Percentiles rank a stretch among this genome's conserved stretches.
These are phyloP conservation scores for Opeltia flavorubescens DNA, from an alignment of 495 filamentous ascomycete genomes.

Conservation along the genomic window DNA sequence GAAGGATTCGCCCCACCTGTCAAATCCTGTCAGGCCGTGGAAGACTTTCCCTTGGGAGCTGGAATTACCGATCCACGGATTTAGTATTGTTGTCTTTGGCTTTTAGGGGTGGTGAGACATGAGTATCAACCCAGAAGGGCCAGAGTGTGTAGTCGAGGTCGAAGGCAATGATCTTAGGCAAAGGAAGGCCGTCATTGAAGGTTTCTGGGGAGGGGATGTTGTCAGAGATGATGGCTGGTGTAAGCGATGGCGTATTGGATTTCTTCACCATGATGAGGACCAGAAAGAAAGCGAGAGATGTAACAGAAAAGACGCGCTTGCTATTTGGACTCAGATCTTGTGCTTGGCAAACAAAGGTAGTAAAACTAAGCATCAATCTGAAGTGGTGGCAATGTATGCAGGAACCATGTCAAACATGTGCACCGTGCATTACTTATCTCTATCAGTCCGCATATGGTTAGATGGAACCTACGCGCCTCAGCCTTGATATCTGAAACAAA, in stretches of 20 bases:
- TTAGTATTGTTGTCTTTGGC: conserved; percentile 41
- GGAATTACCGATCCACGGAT: conserved; percentile 30
- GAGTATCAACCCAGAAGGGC: conserved; percentile 96
- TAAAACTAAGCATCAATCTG: not conserved
- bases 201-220: conserved; percentile 34
- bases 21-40: not conserved
- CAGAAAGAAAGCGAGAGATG: not conserved
- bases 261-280: conserved; percentile 5
- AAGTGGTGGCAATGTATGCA: no score
- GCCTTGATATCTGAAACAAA: no score
- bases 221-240: conserved; percentile 4
- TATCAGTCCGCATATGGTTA: no score
- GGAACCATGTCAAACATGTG: no score
- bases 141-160: conserved; percentile 96
- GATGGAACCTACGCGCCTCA: no score
- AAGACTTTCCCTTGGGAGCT: not conserved
- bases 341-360: not conserved
- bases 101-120: conserved; percentile 71
- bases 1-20: conserved; percentile 59
- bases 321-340: not conserved
- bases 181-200: conserved; percentile 61
- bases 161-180: conserved; percentile 79
- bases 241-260: not conserved
- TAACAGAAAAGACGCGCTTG: not conserved
- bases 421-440: no score